Base-by-base conservation (phyloP, 2,329 filamentous ascomycete species). In the Ophiosphaerella narmari region DNA sequence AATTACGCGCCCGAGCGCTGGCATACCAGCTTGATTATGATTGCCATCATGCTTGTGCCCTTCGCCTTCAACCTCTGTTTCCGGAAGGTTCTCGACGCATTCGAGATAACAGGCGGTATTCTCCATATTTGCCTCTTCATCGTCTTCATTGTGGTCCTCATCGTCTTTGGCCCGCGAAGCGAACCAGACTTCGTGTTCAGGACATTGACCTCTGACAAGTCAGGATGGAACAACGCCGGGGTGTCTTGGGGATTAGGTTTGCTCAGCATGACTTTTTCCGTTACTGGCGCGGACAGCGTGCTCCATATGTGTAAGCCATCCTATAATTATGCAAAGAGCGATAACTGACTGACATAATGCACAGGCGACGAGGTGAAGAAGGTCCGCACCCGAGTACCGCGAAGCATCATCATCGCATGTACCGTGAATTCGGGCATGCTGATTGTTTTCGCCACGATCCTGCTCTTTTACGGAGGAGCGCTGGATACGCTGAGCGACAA, bases 21-120 rank as follows among this genome's bases (percentile, higher is more conserved):
- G 78, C 80, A 82, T 41, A 76, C 71, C 1, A 81, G 78, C 2
- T 66, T 82, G 2, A 63, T 82, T 9, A 75, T 77, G 55, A 78
- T 76, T 52, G 77, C 75, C 0, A 62, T 77, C 26, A 68, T 75
- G 18, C 14, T 71, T 1, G 52, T 77, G 4, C 66, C 73, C 1
- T 62, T 76, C 5, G 50, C 63, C 2, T 70, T 77, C 48, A 82
- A 82, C 53, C 72, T 75, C 1, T 70, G 77, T 36, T 71, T 76
- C n/a, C 74, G 75, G 1, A 73, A 71, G 11, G 50, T 76, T 1
- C 64, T 82, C 1, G 77, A 78, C 5, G 56, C 71, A 1, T 65
- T 80, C 40, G 80, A 83, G 57, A 74, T 75, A 4, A 59, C 75
- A 9, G 70, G 78, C 21, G 68, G 79, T 3, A 66, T 78, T 14